Percentiles rank a stretch among this genome's conserved stretches.
Evolutionary conservation across 1,284 basidiomycete genomes (phyloP).

Genomic region (Tetrapyrgos nigripes): DNA sequence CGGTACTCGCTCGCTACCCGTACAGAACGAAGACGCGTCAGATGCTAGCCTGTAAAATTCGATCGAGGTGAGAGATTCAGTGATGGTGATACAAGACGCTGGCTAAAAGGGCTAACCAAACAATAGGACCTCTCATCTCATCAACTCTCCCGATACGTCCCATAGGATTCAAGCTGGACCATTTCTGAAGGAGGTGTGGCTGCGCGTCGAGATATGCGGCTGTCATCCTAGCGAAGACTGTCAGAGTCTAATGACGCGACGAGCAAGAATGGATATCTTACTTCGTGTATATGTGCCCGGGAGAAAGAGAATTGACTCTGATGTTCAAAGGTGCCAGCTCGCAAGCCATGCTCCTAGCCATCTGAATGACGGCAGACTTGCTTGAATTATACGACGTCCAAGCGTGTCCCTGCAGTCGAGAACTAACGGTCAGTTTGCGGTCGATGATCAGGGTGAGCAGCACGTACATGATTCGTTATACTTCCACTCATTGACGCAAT

Average conservation of each 20-base stretch:
- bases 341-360: slow-evolving; percentile 85
- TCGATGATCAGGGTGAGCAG: neutral
- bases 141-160: slow-evolving; percentile 78
- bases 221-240: slow-evolving; percentile 63
- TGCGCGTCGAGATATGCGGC: slow-evolving; percentile 76
- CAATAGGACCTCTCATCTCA: slow-evolving; percentile 78
- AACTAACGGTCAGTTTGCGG: neutral
- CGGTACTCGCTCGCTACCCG: slow-evolving; percentile 73
- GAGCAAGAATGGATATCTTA: slow-evolving; percentile 40
- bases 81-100: too few species aligned
- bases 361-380: slow-evolving; percentile 84
- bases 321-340: slow-evolving; percentile 78
- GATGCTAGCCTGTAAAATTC: too few species aligned
- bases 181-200: slow-evolving; percentile 72
- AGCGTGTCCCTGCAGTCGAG: slow-evolving; percentile 59
- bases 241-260: neutral
- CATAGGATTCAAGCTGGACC: slow-evolving; percentile 79
- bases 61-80: too few species aligned
- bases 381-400: slow-evolving; percentile 85
- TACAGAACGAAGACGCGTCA: slow-evolving; percentile 79
- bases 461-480: slow-evolving; percentile 77
- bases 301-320: slow-evolving; percentile 78
- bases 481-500: slow-evolving; percentile 90
- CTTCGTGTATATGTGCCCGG: slow-evolving; percentile 79
- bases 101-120: slow-evolving; percentile 77